phyloP scores from a whole-genome alignment of 108 stramenopile species.

The Pseudonitzschia multistriata region DNA sequence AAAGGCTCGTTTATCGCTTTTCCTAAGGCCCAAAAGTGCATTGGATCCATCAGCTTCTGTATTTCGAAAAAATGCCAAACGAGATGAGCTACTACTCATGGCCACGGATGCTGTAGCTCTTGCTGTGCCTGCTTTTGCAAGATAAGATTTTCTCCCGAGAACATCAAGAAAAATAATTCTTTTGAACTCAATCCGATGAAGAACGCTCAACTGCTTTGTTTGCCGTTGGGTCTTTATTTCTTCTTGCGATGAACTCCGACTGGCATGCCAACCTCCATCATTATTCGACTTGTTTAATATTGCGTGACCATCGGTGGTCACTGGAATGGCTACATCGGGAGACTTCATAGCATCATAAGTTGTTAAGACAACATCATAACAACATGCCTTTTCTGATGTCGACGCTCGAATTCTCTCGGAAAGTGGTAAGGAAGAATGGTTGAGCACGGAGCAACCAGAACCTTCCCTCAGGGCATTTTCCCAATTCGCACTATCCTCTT shows the following conservation, averaged over 20 bases:
- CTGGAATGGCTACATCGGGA: constrained; percentile 52
- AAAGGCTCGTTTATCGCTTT: constrained; percentile 29
- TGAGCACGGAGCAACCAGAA: constrained; percentile 58
- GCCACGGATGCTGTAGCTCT: constrained; percentile 31
- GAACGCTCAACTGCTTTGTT: constrained; percentile 51
- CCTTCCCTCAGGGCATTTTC: constrained; percentile 56
- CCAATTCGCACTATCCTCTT: constrained; percentile 56
- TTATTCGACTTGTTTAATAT: constrained; percentile 24
- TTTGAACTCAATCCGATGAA: constrained; percentile 58
- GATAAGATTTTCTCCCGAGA: constrained; percentile 51
- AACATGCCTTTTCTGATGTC: constrained; percentile 48
- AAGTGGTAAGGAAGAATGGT: constrained; percentile 51
- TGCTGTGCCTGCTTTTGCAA: constrained; percentile 42
- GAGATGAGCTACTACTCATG: constrained; percentile 22
- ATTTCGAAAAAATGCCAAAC: constrained; percentile 23
- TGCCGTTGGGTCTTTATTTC: constrained; percentile 23
- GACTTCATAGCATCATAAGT: constrained; percentile 66
- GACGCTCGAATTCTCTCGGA: constrained; percentile 46
- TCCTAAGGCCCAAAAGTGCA: constrained; percentile 20
- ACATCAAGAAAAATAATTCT: constrained; percentile 53
- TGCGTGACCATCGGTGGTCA: constrained; percentile 47
- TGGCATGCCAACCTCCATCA: constrained; percentile 48
- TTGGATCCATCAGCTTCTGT: constrained; percentile 12
- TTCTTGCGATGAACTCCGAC: constrained; percentile 33
- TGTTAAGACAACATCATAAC: constrained; percentile 60